Conservation (phyloP, 1,284 basidiomycete species). For the Hemileia vastatrix region DNA sequence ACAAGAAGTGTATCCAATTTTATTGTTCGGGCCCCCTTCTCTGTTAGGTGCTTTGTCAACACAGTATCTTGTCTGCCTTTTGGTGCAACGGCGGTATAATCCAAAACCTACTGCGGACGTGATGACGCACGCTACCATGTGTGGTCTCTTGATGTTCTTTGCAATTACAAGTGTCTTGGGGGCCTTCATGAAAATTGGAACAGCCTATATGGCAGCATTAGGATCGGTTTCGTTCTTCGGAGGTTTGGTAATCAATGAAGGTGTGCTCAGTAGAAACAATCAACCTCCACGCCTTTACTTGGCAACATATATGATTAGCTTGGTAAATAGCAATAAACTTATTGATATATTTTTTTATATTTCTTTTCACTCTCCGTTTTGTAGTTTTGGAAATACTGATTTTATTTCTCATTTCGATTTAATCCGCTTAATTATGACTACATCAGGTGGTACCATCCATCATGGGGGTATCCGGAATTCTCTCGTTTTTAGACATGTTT, state of each 20-base stretch:
- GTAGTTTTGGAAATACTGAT: neutral
- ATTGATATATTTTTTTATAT: neutral
- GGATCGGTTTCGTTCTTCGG: conserved; percentile 3
- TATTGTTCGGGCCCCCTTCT: conserved; percentile 8
- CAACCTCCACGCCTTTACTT: no score
- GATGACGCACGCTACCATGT: conserved; percentile 13
- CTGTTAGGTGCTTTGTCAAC: conserved; percentile 68
- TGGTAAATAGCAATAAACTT: conserved; percentile 32
- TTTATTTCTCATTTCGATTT: neutral
- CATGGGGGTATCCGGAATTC: conserved; percentile 60
- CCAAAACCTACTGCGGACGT: no score
- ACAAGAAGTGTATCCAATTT: conserved; percentile 4
- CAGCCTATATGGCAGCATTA: conserved; percentile 14
- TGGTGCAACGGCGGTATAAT: conserved; percentile 55
- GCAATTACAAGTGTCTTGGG: conserved; percentile 11
- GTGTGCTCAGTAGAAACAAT: no score
- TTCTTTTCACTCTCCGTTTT: neutral
- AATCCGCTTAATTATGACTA: neutral
- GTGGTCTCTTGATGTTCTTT: conserved; percentile 13
- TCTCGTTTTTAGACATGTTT: conserved; percentile 72
- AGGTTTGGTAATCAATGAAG: conserved; percentile 11
- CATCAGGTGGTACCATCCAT: conserved; percentile 52
- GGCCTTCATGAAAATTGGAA: conserved; percentile 10
- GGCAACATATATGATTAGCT: conserved; percentile 57
- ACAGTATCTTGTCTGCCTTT: conserved; percentile 65